A percentile compares a stretch with the other conserved stretches of the same genome.
Evolutionary conservation across 1,284 basidiomycete species (phyloP).

Genomic region (Sporisorium exsertum): DNA sequence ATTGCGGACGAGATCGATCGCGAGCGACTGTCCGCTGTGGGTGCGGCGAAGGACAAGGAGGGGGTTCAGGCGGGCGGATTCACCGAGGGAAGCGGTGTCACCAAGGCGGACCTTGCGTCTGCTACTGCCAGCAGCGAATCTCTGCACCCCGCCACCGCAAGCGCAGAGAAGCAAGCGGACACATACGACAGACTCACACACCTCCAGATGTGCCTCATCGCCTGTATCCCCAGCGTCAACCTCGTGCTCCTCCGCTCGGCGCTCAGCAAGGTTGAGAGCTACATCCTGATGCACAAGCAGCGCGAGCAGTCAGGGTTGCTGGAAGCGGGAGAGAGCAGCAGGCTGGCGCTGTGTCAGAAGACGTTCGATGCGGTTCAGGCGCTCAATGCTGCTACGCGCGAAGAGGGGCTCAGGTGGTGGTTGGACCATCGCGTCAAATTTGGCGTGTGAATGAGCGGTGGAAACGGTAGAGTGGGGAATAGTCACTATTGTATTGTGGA

Average conservation of each 20-base stretch:
- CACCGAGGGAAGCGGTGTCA: constrained; percentile 16
- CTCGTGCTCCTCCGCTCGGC: constrained; percentile 64
- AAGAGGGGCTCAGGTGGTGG: constrained; percentile 67
- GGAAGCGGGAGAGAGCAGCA: constrained; percentile 4
- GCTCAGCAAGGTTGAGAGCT: constrained; percentile 49
- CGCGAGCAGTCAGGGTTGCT: background rate
- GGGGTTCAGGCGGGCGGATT: constrained; percentile 22
- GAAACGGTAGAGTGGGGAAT: too few relatives aligned
- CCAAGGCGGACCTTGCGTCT: constrained; percentile 18
- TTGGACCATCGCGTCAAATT: constrained; percentile 56
- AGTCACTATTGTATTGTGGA: too few relatives aligned
- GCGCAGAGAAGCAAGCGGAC: constrained; percentile 1
- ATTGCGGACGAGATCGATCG: constrained; percentile 48
- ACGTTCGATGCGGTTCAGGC: constrained; percentile 58
- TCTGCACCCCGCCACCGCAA: background rate
- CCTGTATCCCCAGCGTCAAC: constrained; percentile 62
- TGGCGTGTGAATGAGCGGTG: too few relatives aligned
- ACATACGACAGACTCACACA: constrained; percentile 29
- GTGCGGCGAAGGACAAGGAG: background rate
- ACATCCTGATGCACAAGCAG: constrained; percentile 43
- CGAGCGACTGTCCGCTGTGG: constrained; percentile 11
- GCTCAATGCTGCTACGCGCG: constrained; percentile 62
- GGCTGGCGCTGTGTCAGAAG: constrained; percentile 47
- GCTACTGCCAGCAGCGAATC: constrained; percentile 24
- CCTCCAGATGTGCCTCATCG: constrained; percentile 51